Evolutionary conservation across 768 basidiomycete species (phyloP), one percentile per base, ranked within the genome.

Genomic region (Naganishia friedmannii): DNA sequence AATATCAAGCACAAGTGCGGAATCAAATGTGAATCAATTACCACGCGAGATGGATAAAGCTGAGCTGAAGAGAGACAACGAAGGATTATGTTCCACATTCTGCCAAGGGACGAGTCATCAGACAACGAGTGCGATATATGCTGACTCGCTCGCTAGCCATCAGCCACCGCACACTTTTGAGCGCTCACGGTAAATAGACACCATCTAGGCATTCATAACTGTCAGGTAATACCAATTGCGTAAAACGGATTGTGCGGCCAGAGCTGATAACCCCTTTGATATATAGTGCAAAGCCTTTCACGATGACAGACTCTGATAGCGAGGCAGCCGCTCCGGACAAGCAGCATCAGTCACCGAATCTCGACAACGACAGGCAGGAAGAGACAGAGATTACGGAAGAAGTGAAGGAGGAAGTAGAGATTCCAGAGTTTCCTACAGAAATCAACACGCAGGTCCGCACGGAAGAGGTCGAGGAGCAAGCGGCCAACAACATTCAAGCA

Each of bases 1-100:
- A 51, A 51, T 51, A n/a, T n/a, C n/a, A 21, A 7, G n/a, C 48
- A 42, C 15, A 42, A 42, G 2, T 8, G 42, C 42, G 42, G 23
- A 21, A 55, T 10, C 54, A 28, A n/a, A 34, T 53, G 29, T 55
- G 54, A 31, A 17, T 29, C 54, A 55, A 29, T 21, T 55, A 29
- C 54, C 54, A 51, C 48, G 48, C 48, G 48, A 51, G n/a, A 51
- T n/a, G 48, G 48, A 21, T n/a, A 21, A 51, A 51, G 42, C 42
- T 42, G 42, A 51, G n/a, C n/a, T n/a, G 23, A 51, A 51, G 48
- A 51, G 48, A 51, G 48, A 51, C 48, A 51, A 51, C n/a, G 45
- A 46, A 3, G 3, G 4, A 21, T n/a, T n/a, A n/a, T 46, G 45
- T 46, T 51, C 45, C 15, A 17, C 45, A 46, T 46, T 46, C 6